phyloP scores from a whole-genome alignment of 495 filamentous ascomycete species.

The Talaromyces adpressus region DNA sequence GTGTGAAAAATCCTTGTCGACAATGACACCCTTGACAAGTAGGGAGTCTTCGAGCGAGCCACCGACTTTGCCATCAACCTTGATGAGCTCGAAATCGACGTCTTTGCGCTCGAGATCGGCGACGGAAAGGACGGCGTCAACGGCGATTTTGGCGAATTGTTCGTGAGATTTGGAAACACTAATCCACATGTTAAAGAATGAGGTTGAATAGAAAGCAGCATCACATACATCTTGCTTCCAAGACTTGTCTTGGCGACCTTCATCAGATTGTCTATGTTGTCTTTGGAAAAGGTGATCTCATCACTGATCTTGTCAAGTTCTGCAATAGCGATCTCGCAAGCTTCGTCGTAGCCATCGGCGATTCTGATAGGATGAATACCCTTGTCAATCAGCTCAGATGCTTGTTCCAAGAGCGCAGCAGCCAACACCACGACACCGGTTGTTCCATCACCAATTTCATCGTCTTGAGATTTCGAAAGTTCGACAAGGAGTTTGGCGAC shows the following conservation, averaged over 20 bases:
- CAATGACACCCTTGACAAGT: slow-evolving; percentile 93
- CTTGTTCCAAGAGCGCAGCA: slow-evolving; percentile 90
- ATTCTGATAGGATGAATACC: slow-evolving; percentile 98
- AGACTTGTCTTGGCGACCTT: slow-evolving; percentile 94
- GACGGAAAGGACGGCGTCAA: slow-evolving; percentile 94
- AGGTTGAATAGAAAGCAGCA: neutral
- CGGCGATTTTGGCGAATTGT: slow-evolving; percentile 94
- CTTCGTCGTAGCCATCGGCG: slow-evolving; percentile 94
- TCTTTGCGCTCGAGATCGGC: slow-evolving; percentile 95
- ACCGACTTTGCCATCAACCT: slow-evolving; percentile 97
- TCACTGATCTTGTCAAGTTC: slow-evolving; percentile 93
- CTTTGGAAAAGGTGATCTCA: slow-evolving; percentile 71
- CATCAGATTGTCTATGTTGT: slow-evolving; percentile 73
- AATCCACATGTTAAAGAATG: slow-evolving; percentile 17
- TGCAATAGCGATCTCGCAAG: slow-evolving; percentile 90
- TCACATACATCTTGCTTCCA: slow-evolving; percentile 82
- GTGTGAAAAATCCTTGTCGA: slow-evolving; percentile 99
- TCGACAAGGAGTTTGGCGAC: slow-evolving; percentile 95
- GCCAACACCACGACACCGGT: slow-evolving; percentile 97
- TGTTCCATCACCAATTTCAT: slow-evolving; percentile 98
- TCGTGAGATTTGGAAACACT: slow-evolving; percentile 96
- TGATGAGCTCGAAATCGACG: slow-evolving; percentile 98
- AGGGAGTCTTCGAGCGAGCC: slow-evolving; percentile 91
- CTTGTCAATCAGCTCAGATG: slow-evolving; percentile 98
- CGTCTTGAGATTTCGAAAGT: slow-evolving; percentile 97